Evolutionary conservation across 1,139 yeast species (phyloP), one percentile per base, ranked within the genome.

Genomic region (Yamadazyma conglobata): DNA sequence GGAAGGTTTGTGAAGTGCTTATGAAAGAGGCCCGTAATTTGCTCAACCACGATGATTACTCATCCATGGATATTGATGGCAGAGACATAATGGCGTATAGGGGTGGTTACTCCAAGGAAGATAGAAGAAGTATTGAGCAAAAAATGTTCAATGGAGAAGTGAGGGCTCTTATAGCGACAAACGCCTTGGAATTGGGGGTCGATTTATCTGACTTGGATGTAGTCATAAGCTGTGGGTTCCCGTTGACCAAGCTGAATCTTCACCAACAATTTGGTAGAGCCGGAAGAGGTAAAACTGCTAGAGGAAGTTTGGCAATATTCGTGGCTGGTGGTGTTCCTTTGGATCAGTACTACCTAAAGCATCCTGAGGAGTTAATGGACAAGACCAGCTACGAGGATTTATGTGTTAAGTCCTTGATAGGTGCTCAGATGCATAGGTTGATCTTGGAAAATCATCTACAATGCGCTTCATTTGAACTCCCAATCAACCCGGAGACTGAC

Each of bases 261-360:
- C 87, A 91, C 44, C 99, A 91, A 54, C 98, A 91, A 49, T 82
- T 93, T 63, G 99, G 98, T 21, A 70, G 98, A 46, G 96, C 96
- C 0, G 98, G 98, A 10, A 65, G 96, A 52, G 76, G 95, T 35
- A 70, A 70, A 30, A 81, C 79, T 35, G 82, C 96, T 4, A 50
- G 50, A 24, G 72, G 72, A 2, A 64, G 72, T 10, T 56, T 91
- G 48, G 91, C 96, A 0, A 59, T 91, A 4, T 77, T 84, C 34
- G 85, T 93, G 10, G 93, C 91, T 0, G 85, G 94, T 15, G 78
- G 80, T 10, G 81, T 82, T 6, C 95, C 97, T 0, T 74, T 87
- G 2, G 96, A 91, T 54, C 94, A 87, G 48, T 80, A 83, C 48
- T 91, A 83, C 50, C 75, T 87, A 57, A 66, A 69, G 5, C 75